These are phyloP conservation scores for Spathaspora sp. DNA, from an alignment of 805 yeast genomes.

Conservation along the genomic window DNA sequence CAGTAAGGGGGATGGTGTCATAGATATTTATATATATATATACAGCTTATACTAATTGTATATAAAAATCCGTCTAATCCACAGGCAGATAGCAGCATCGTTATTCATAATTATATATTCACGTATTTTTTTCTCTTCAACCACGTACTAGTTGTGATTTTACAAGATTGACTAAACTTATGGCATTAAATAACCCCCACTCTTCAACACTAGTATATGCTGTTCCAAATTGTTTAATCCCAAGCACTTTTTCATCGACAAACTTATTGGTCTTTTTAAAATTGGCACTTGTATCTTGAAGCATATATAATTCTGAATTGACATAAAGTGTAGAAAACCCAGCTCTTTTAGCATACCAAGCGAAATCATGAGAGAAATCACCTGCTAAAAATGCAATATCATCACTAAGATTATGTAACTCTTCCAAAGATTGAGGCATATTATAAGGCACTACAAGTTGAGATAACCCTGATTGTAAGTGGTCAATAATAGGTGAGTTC, in stretches of 20 bases:
- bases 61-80: not conserved
- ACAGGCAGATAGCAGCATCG: not conserved
- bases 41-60: not conserved
- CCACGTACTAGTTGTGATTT: constrained; percentile 69
- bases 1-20: not conserved
- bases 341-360: constrained; percentile 89
- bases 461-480: constrained; percentile 51
- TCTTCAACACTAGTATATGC: constrained; percentile 67
- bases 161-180: constrained; percentile 62
- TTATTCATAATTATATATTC: constrained; percentile 1
- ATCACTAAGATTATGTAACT: constrained; percentile 73
- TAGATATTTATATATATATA: not conserved
- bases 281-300: constrained; percentile 61
- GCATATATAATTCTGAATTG: constrained; percentile 74
- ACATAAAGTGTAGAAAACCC: constrained; percentile 69
- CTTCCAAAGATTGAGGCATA: constrained; percentile 52
- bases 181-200: constrained; percentile 69
- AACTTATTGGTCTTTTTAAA: constrained; percentile 59
- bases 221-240: constrained; percentile 52
- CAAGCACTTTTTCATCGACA: constrained; percentile 55
- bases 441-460: constrained; percentile 65
- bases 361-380: constrained; percentile 74
- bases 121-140: constrained; percentile 14
- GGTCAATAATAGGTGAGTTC: constrained; percentile 45
- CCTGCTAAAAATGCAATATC: constrained; percentile 80